phyloP scores from a whole-genome alignment of 495 filamentous ascomycete species.

The Neurospora sp. region DNA sequence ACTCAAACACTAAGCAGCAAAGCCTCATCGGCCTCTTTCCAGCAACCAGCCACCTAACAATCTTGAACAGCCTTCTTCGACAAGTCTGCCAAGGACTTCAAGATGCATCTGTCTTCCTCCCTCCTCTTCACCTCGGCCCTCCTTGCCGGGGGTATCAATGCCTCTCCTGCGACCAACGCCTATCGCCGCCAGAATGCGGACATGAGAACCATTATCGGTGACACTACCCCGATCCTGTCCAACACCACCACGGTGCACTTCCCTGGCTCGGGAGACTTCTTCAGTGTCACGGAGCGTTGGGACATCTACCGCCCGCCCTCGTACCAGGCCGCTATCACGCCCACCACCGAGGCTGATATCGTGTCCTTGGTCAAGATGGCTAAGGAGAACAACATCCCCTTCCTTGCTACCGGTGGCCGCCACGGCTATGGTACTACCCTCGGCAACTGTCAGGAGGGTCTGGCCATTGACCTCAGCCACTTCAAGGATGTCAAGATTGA shows the following conservation, averaged over 20 bases:
- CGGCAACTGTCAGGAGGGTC: slow-evolving; percentile 11
- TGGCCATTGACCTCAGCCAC: slow-evolving; percentile 22
- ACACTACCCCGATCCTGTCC: neutral
- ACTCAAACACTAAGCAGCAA: neutral
- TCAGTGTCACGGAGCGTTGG: neutral
- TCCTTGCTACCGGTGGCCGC: slow-evolving; percentile 10
- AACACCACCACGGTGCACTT: neutral
- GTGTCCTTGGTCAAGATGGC: neutral
- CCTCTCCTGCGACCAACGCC: neutral
- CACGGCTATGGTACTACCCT: slow-evolving; percentile 4
- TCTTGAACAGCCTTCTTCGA: neutral
- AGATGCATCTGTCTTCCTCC: neutral
- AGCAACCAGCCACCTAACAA: neutral
- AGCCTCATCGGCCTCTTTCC: neutral
- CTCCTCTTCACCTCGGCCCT: neutral
- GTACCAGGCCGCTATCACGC: neutral
- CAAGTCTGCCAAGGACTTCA: neutral
- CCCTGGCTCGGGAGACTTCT: neutral
- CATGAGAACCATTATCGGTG: neutral
- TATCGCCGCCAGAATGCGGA: neutral
- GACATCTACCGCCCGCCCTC: neutral
- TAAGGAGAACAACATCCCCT: slow-evolving; percentile 2
- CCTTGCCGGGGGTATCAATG: neutral
- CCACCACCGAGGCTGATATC: neutral
- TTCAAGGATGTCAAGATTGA: slow-evolving; percentile 23